A percentile compares a stretch with the other conserved stretches of the same genome.
Conservation (phyloP, 2,329 filamentous ascomycete genomes). For the Ascochyta viciae-villosae region DNA sequence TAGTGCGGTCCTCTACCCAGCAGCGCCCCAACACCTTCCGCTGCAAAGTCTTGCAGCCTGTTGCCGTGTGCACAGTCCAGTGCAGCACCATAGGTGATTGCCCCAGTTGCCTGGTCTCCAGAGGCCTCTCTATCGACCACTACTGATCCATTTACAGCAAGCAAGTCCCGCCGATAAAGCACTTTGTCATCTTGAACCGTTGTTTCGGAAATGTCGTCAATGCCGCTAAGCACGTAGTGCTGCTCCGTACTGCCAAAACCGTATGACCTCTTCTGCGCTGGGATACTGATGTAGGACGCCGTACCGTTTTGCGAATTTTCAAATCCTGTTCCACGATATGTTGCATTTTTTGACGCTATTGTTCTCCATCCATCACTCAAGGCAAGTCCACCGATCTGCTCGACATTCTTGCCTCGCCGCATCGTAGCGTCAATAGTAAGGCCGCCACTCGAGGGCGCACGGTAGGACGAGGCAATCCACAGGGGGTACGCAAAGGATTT, state of each 20-base stretch:
- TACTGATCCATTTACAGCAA: slow-evolving; percentile 62
- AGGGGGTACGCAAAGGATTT: slow-evolving; percentile 67
- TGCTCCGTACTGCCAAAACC: slow-evolving; percentile 66
- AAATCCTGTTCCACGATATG: slow-evolving; percentile 52
- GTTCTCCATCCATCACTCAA: slow-evolving; percentile 69
- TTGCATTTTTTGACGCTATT: slow-evolving; percentile 46
- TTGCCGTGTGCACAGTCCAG: slow-evolving; percentile 3
- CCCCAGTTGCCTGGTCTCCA: neutral
- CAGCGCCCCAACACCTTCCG: slow-evolving; percentile 29
- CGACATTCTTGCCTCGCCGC: slow-evolving; percentile 57
- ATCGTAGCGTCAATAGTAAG: slow-evolving; percentile 58
- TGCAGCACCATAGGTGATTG: neutral
- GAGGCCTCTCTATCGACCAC: slow-evolving; percentile 49
- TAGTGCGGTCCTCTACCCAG: slow-evolving; percentile 40
- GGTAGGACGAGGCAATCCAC: slow-evolving; percentile 62
- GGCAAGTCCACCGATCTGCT: slow-evolving; percentile 55
- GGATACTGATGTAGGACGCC: slow-evolving; percentile 60
- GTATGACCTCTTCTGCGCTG: slow-evolving; percentile 56
- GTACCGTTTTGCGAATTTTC: slow-evolving; percentile 65
- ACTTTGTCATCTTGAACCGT: slow-evolving; percentile 32
- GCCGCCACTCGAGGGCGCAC: slow-evolving; percentile 49
- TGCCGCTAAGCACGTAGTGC: slow-evolving; percentile 61
- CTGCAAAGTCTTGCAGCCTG: slow-evolving; percentile 33
- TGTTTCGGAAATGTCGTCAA: slow-evolving; percentile 33
- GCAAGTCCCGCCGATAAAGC: slow-evolving; percentile 66